Conservation (phyloP, 805 yeast species). For the Saccharomycopsis sp. region DNA sequence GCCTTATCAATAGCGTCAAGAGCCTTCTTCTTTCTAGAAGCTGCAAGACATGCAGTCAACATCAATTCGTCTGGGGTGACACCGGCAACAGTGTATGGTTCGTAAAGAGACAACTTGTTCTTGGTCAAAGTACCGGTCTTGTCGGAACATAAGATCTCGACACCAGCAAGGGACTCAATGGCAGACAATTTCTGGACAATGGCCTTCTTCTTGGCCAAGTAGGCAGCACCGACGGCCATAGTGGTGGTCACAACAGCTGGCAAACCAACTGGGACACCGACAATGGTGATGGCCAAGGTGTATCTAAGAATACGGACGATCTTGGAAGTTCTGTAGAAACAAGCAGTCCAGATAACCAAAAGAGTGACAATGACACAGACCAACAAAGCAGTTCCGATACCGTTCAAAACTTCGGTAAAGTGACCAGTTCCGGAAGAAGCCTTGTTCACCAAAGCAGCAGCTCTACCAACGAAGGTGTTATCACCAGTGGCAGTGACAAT, state of each 20-base stretch:
- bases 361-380: constrained; percentile 84
- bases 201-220: constrained; percentile 94
- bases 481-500: constrained; percentile 94
- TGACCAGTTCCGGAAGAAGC: constrained; percentile 93
- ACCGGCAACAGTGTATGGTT: constrained; percentile 97
- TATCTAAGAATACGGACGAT: constrained; percentile 85
- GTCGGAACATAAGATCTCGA: constrained; percentile 95
- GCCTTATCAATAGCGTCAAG: constrained; percentile 96
- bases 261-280: constrained; percentile 98
- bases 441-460: constrained; percentile 93
- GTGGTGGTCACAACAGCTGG: constrained; percentile 98
- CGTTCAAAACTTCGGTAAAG: constrained; percentile 95
- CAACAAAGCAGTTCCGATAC: constrained; percentile 89
- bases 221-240: constrained; percentile 99
- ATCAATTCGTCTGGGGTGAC: constrained; percentile 92
- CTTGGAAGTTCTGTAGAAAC: constrained; percentile 86
- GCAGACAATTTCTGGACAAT: constrained; percentile 96
- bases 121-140: constrained; percentile 98
- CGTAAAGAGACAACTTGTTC: constrained; percentile 92
- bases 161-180: constrained; percentile 96
- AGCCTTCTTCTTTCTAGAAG: constrained; percentile 97
- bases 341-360: constrained; percentile 84
- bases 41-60: constrained; percentile 97
- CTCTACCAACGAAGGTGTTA: constrained; percentile 93
- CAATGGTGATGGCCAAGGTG: constrained; percentile 91